Percentiles rank a stretch among this genome's conserved stretches.
phyloP scores from a whole-genome alignment of 768 basidiomycete genomes.

The Rhizopogon rudus region DNA sequence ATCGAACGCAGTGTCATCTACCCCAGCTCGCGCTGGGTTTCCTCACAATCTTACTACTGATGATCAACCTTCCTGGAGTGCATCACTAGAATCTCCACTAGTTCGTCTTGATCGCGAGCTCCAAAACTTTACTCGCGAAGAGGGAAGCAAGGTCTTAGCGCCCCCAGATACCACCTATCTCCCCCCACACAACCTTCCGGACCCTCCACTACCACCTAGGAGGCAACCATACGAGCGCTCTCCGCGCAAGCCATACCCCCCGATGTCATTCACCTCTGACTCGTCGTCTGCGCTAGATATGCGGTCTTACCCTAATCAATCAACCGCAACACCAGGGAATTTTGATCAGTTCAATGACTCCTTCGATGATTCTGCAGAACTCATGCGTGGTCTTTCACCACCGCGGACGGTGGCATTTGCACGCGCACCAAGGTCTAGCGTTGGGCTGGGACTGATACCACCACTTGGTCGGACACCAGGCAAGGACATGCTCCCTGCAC shows the following conservation, averaged over 20 bases:
- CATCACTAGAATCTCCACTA: conserved; percentile 70
- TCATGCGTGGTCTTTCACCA: conserved; percentile 42
- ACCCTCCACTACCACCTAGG: conserved; percentile 41
- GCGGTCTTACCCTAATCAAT: conserved; percentile 39
- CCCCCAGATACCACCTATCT: conserved; percentile 33
- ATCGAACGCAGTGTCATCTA: conserved; percentile 69
- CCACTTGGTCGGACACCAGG: conserved; percentile 60
- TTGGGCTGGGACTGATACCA: conserved; percentile 28
- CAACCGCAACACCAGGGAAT: conserved; percentile 35
- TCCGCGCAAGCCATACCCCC: conserved; percentile 22
- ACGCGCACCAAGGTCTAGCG: conserved; percentile 31
- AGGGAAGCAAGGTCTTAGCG: conserved; percentile 31
- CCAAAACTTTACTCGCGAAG: conserved; percentile 40
- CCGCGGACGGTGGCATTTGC: conserved; percentile 52
- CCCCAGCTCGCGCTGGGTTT: conserved; percentile 48
- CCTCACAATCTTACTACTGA: conserved; percentile 35
- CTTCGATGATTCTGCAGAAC: conserved; percentile 35
- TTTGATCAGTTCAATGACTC: conserved; percentile 27
- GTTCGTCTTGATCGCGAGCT: conserved; percentile 61
- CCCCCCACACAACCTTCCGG: conserved; percentile 60
- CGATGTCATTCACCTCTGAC: conserved; percentile 29
- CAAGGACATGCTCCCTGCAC: conserved; percentile 39
- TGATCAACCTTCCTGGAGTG: conserved; percentile 64
- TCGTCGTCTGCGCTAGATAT: conserved; percentile 39
- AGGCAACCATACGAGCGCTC: conserved; percentile 23